Evolutionary conservation across 2,329 filamentous ascomycete genomes (phyloP), one percentile per base, ranked within the genome.

Genomic region (Karstenula rhodostoma): DNA sequence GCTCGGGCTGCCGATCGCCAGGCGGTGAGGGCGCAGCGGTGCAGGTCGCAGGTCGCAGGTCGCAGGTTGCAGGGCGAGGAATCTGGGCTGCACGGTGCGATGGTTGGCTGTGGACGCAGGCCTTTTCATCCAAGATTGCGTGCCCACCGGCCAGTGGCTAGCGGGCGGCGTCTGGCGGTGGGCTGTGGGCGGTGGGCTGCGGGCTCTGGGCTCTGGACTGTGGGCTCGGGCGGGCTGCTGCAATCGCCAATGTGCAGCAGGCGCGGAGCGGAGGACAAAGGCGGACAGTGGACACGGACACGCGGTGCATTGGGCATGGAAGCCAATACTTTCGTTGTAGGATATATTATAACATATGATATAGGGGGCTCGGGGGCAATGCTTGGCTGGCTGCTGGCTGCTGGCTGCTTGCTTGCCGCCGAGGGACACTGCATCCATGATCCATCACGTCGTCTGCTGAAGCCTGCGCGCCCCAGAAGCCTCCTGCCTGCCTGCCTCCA

Each of bases 71-170:
- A 33, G 37, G 56, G 32, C 0, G 47, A 35, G 40, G 60, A 25
- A 50, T 43, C 51, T 50, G 40, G 35, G 48, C 54, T 42, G 49
- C 51, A 5, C 15, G 3, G 17, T 15, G 47, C 27, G 5, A 19
- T 35, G 47, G n/a, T 33, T 50, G 46, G 23, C 17, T 35, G 13
- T 35, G 22, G 33, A 17, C 23, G 44, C 44, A 47, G 48, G 27
- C 61, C 40, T 59, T 56, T 61, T 65, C 51, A 60, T 57, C 61
- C 64, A 68, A 65, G 55, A 65, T 66, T 60, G 64, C 52, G 48
- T 23, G 47, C 27, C 46, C 19, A 22, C n/a, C 4, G 37, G 37
- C 13, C 46, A 6, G 46, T 47, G 35, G 32, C 33, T 19, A 53
- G 40, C 17, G 32, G 13, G 47, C 19, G 23, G 29, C 25, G 27